These are phyloP conservation scores for Leishmania amazonensis DNA, from an alignment of 208 protist species.

Conservation along the genomic window DNA sequence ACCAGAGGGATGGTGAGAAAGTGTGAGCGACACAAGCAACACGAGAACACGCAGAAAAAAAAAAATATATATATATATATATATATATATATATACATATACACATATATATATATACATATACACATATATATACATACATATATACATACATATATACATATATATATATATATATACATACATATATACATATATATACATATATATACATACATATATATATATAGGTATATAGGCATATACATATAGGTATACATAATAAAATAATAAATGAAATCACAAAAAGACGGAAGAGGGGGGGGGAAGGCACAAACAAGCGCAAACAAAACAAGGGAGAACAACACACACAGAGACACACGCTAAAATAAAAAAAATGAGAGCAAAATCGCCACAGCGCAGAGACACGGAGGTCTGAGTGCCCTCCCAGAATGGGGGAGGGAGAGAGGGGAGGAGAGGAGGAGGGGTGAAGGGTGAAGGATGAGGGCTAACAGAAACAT, in stretches of 20 bases:
- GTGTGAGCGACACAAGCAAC: not conserved
- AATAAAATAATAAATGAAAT: not conserved
- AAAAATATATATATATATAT: not conserved
- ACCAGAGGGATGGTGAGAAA: not conserved
- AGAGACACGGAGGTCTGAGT: not conserved
- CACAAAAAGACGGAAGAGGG: not conserved
- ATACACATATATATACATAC: too few relatives aligned
- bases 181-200: too few relatives aligned
- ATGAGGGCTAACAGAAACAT: not conserved
- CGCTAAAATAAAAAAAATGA: not conserved
- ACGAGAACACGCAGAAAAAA: not conserved
- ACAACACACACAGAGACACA: not conserved
- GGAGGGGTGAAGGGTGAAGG: not conserved
- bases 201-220: too few relatives aligned
- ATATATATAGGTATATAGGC: too few relatives aligned
- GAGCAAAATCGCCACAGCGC: not conserved
- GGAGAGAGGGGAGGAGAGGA: not conserved
- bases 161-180: too few relatives aligned
- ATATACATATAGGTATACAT: not conserved
- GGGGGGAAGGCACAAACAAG: not conserved
- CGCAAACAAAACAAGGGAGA: not conserved
- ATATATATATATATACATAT: too few relatives aligned
- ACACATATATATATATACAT: too few relatives aligned
- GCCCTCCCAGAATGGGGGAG: not conserved
- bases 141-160: too few relatives aligned